These are phyloP conservation scores for Posidonia oceanica DNA, from an alignment of 116 monocot species.

Conservation along the genomic window DNA sequence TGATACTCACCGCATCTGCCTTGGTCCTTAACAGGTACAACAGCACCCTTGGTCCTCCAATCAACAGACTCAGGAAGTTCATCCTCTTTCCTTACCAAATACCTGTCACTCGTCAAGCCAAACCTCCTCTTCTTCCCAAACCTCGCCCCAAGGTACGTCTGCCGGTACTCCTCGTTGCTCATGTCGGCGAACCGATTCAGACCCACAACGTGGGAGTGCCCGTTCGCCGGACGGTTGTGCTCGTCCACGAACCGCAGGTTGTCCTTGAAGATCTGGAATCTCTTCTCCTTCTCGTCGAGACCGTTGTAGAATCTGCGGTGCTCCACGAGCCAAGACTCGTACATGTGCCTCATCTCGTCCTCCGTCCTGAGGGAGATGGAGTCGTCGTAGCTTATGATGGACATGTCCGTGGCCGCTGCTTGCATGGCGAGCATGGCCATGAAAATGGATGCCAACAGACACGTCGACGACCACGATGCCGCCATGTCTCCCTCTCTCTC, in stretches of 20 bases:
- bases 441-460: background rate
- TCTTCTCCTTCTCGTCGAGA: slow-evolving; percentile 19
- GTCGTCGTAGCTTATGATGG: no score
- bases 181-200: slow-evolving; percentile 54
- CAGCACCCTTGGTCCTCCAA: slow-evolving; percentile 38
- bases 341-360: slow-evolving; percentile 21
- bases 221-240: slow-evolving; percentile 35
- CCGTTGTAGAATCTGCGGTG: slow-evolving; percentile 25
- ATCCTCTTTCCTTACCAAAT: slow-evolving; percentile 13
- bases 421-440: background rate
- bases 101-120: slow-evolving; percentile 14
- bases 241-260: slow-evolving; percentile 51
- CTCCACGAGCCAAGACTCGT: slow-evolving; percentile 23
- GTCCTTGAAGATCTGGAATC: slow-evolving; percentile 49
- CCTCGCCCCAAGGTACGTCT: slow-evolving; percentile 17
- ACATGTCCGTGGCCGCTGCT: background rate
- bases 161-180: slow-evolving; percentile 50
- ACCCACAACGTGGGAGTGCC: slow-evolving; percentile 22
- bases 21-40: slow-evolving; percentile 36
- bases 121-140: background rate
- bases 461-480: no score
- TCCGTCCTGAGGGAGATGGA: slow-evolving; percentile 11
- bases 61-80: slow-evolving; percentile 31
- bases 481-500: no score
- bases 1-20: slow-evolving; percentile 36